These are phyloP conservation scores for Phytopythium vexans DNA, from an alignment of 352 stramenopile genomes.

Conservation along the genomic window DNA sequence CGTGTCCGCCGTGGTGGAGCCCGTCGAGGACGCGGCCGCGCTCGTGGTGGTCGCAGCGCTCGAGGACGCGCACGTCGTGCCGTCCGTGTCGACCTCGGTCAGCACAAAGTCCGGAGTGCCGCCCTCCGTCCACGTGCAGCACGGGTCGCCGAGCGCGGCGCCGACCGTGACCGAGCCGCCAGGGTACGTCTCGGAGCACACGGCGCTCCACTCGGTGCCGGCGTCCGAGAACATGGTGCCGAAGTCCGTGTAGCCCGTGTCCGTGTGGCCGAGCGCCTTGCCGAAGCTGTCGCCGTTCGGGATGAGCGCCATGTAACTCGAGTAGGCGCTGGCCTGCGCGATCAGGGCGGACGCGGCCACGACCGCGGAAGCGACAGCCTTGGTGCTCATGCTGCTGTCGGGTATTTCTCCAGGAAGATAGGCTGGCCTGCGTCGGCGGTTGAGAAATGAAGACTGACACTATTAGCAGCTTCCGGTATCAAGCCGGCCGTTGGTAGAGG, in stretches of 20 bases:
- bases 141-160: conserved; percentile 26
- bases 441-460: too few relatives aligned
- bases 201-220: conserved; percentile 27
- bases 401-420: too few relatives aligned
- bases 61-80: conserved; percentile 24
- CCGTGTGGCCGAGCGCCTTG: conserved; percentile 32
- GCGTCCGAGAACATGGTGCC: conserved; percentile 38
- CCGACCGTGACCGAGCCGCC: conserved; percentile 34
- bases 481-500: too few relatives aligned
- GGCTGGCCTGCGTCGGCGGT: too few relatives aligned
- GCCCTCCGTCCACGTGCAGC: conserved; percentile 42
- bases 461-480: too few relatives aligned
- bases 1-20: conserved; percentile 6
- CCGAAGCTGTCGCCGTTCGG: conserved; percentile 44
- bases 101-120: conserved; percentile 27
- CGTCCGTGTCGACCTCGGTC: conserved; percentile 30
- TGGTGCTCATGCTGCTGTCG: background rate
- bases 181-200: conserved; percentile 41
- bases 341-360: conserved; percentile 15
- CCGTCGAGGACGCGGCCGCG: conserved; percentile 4
- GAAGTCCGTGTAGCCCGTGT: conserved; percentile 39
- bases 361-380: background rate
- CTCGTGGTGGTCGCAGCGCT: conserved; percentile 15
- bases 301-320: conserved; percentile 34
- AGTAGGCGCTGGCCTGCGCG: conserved; percentile 18